These are phyloP conservation scores for Scutellaria minor DNA, from an alignment of 257 asterid species.

Conservation along the genomic window DNA sequence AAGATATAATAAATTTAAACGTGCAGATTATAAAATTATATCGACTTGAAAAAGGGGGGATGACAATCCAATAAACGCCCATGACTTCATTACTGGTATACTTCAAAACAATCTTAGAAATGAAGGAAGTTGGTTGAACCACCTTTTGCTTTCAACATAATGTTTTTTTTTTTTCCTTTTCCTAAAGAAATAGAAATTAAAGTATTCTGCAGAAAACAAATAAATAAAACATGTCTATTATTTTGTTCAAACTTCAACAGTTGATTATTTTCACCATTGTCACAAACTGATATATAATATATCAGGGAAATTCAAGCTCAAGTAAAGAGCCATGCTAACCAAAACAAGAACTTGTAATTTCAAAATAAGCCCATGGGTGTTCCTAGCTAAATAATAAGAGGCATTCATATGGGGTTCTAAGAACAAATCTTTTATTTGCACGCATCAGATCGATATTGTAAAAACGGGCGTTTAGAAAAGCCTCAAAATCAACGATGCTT, in stretches of 20 bases:
- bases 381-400: constrained; percentile 3
- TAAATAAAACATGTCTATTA: neutral
- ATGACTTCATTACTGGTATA: neutral
- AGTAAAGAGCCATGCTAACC: neutral
- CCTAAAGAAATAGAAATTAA: too few relatives aligned
- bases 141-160: too few relatives aligned
- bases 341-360: neutral
- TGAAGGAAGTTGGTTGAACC: neutral
- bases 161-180: too few relatives aligned
- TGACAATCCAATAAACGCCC: neutral
- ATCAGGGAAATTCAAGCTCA: neutral
- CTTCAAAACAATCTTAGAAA: neutral
- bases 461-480: constrained; percentile 4
- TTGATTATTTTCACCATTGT: neutral
- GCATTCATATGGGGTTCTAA: constrained; percentile 11
- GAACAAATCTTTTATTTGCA: constrained; percentile 41
- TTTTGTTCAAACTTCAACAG: neutral
- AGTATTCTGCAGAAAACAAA: too few relatives aligned
- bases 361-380: neutral
- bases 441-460: neutral
- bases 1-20: too few relatives aligned
- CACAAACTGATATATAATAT: too few relatives aligned
- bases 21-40: neutral
- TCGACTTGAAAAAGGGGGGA: neutral
- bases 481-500: constrained; percentile 23